Base-by-base conservation (phyloP, 2,329 filamentous ascomycete species). In the Talaromyces sp. region DNA sequence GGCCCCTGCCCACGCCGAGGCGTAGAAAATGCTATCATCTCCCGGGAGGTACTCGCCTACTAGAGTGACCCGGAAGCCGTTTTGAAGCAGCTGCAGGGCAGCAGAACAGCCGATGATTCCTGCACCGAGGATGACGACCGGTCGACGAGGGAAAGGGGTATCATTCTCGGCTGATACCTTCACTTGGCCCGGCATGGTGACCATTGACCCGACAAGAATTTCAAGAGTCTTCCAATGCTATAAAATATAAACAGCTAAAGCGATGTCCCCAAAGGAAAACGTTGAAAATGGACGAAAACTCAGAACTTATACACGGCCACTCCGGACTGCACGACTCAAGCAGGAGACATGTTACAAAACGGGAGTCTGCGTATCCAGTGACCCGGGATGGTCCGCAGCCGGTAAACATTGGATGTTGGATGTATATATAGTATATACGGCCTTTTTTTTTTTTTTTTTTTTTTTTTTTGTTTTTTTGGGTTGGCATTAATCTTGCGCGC, bases 81-180 rank as follows among this genome's bases (percentile, higher is more conserved):
- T 66, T n/a, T 67, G 64, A 4, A 76, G 64, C 10, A 76, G 65
- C 59, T 74, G 72, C 24, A 69, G 67, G 7, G 74, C 73, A 2
- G 73, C 63, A 3, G 74, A 69, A 64, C 73, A 76, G n/a, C 74
- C 74, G 29, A 76, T 76, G 49, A 76, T 75, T 2, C 74, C 74
- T 19, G 72, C 73, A n/a, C 74, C 73, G 1, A 76, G 64, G 27
- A 76, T 73, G 31, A 76, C 60, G 35, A 76, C 63, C 6, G 72
- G 70, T 9, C 72, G 70, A 58, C 74, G 72, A 5, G 73, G 54
- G 56, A 75, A 76, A 3, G 73, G 55, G 5, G 76, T 79, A 35
- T 52, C 26, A n/a, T 29, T 52, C 11, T 29, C 49, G 24, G 10
- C 49, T 52, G 49, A 6, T 27, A 52, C 13, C 3, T 52, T 29